A percentile compares a stretch with the other conserved stretches of the same genome.
Conservation (phyloP, 345 rosid species). For the Eucalyptus brandiana region DNA sequence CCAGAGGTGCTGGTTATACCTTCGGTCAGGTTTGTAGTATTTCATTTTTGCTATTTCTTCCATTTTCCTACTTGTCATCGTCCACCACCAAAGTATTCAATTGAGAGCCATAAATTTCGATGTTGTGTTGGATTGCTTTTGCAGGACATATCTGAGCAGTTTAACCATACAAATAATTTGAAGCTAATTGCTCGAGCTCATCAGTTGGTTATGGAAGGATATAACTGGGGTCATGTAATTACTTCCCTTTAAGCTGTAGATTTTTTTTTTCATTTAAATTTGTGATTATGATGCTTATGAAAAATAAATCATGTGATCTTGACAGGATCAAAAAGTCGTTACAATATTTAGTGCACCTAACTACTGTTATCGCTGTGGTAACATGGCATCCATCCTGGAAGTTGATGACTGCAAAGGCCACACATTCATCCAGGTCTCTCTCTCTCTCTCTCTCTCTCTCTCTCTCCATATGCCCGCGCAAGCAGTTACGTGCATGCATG, state of each 20-base stretch:
- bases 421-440: constrained; percentile 88
- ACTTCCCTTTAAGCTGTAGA: neutral
- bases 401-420: constrained; percentile 96
- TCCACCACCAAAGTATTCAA: neutral
- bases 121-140: neutral
- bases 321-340: constrained; percentile 95
- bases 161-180: constrained; percentile 83
- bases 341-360: constrained; percentile 97
- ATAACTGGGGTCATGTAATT: constrained; percentile 93
- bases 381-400: constrained; percentile 96
- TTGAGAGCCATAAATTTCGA: neutral
- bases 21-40: constrained; percentile 69
- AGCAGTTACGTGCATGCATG: neutral
- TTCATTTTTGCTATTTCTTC: neutral
- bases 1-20: constrained; percentile 97
- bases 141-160: constrained; percentile 96
- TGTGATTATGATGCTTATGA: neutral
- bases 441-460: neutral
- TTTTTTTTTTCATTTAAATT: neutral
- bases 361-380: constrained; percentile 96
- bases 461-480: accelerated
- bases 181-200: constrained; percentile 97
- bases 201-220: constrained; percentile 98
- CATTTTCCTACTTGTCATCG: neutral
- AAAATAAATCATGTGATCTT: neutral